These are phyloP conservation scores for Apocynum venetum DNA, from an alignment of 257 asterid genomes.

Conservation along the genomic window DNA sequence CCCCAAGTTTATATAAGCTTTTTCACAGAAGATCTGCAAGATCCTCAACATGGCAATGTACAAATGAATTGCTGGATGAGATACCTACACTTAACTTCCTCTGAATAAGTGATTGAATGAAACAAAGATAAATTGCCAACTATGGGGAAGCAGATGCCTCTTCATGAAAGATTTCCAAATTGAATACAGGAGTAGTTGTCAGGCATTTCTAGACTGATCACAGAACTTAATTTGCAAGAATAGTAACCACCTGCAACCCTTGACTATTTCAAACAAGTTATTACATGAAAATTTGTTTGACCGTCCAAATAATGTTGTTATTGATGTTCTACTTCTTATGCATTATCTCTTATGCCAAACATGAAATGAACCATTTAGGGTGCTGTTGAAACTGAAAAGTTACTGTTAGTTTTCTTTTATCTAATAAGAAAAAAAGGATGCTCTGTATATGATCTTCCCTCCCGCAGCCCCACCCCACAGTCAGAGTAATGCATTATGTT, in stretches of 20 bases:
- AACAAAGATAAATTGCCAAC: not conserved
- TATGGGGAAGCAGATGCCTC: not conserved
- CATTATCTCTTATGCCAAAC: not conserved
- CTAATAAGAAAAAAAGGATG: too few relatives aligned
- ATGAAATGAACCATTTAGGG: too few relatives aligned
- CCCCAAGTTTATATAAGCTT: not conserved
- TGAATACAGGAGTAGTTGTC: not conserved
- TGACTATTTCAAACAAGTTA: too few relatives aligned
- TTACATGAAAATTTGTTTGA: too few relatives aligned
- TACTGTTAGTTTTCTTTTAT: not conserved
- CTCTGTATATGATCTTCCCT: too few relatives aligned
- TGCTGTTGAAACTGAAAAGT: not conserved
- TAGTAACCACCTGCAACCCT: too few relatives aligned
- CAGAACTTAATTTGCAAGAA: too few relatives aligned
- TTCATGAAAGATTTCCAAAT: not conserved
- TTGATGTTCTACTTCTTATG: not conserved
- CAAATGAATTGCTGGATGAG: not conserved
- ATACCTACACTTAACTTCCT: not conserved
- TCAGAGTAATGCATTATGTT: not conserved
- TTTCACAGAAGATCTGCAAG: not conserved
- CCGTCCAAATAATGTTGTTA: not conserved
- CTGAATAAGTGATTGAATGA: not conserved
- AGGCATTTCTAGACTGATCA: too few relatives aligned
- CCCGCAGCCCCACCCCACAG: too few relatives aligned
- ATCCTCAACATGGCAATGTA: not conserved